A percentile compares a stretch with the other conserved stretches of the same genome.
Evolutionary conservation across 2,329 filamentous ascomycete genomes (phyloP).

Genomic region (Fusarium pseudograminearum): DNA sequence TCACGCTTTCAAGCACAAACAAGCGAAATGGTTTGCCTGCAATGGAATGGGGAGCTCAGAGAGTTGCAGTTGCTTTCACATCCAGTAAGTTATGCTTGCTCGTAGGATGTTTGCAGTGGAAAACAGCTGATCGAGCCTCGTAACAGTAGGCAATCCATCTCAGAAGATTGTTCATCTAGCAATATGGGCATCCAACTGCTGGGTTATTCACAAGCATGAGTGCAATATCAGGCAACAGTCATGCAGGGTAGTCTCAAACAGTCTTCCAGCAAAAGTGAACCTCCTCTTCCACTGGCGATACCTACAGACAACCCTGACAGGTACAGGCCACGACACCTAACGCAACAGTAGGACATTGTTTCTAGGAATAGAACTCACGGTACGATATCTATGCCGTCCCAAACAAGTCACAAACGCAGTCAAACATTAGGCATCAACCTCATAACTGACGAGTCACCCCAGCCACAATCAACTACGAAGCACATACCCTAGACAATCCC

Average conservation of each 20-base stretch:
- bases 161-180: not conserved
- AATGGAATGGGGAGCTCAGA: not conserved
- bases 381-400: no score
- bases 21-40: not conserved
- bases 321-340: not conserved
- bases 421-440: not conserved
- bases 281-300: not conserved
- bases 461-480: conserved; percentile 3
- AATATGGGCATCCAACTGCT: not conserved
- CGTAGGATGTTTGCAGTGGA: not conserved
- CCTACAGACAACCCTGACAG: not conserved
- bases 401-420: not conserved
- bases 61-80: not conserved
- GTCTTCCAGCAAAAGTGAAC: not conserved
- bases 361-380: not conserved
- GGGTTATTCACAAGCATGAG: not conserved
- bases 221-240: not conserved
- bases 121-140: not conserved
- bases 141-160: not conserved
- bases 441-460: not conserved
- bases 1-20: not conserved
- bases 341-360: not conserved
- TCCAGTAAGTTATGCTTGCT: not conserved
- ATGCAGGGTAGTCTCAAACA: no score
- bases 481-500: conserved; percentile 16